Evolutionary conservation across 345 rosid genomes (phyloP).

Genomic region (Hypericum androsaemum): DNA sequence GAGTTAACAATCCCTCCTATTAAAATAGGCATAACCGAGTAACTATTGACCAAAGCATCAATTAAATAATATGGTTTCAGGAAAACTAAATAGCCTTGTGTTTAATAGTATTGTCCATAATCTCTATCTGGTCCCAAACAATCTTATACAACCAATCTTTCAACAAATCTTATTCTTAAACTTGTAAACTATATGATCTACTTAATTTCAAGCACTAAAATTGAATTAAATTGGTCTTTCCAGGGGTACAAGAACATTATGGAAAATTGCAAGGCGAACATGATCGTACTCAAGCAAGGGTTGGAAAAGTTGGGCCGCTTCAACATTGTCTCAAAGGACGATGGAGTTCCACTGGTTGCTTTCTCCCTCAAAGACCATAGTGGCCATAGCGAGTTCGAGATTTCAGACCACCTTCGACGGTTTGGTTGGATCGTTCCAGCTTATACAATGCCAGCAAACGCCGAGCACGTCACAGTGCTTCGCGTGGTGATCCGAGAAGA

Average conservation of each 20-base stretch:
- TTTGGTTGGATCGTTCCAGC: constrained; percentile 10
- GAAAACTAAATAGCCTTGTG: no score
- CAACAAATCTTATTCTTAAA: no score
- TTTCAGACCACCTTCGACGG: neutral
- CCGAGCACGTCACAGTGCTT: constrained; percentile 7
- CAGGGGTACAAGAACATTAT: constrained; percentile 2
- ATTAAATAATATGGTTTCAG: no score
- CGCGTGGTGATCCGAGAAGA: constrained; percentile 9
- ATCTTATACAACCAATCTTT: no score
- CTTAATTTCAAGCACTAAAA: no score
- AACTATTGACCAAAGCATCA: no score
- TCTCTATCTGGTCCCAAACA: no score
- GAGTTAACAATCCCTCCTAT: no score
- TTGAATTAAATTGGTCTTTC: neutral
- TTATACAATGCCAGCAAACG: constrained; percentile 9
- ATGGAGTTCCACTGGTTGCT: constrained; percentile 6
- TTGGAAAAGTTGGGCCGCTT: constrained; percentile 1
- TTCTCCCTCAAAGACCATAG: constrained; percentile 7
- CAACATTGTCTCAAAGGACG: constrained; percentile 7
- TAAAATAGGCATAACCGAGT: no score
- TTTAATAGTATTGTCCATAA: no score
- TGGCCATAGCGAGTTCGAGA: constrained; percentile 4
- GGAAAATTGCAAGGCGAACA: constrained; percentile 8
- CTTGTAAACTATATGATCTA: no score
- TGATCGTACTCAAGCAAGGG: neutral